phyloP scores from a whole-genome alignment of 257 asterid genomes.

The Apocynum venetum region DNA sequence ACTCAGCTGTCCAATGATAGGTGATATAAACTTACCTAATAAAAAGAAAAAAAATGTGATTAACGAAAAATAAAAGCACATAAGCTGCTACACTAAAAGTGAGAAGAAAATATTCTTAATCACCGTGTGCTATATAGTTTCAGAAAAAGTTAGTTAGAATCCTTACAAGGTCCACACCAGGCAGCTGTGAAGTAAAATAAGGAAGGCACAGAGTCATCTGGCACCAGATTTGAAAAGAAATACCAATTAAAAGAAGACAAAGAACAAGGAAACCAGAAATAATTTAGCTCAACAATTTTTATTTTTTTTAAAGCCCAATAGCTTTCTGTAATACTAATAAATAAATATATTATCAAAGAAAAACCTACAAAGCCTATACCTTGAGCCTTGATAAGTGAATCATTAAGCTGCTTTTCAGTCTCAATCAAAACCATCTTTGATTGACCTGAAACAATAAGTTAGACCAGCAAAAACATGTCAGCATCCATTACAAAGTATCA shows the following conservation, averaged over 20 bases:
- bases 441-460: conserved; percentile 39
- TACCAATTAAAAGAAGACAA: background rate
- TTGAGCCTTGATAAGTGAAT: conserved; percentile 65
- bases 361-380: conserved; percentile 37
- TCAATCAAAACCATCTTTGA: conserved; percentile 70
- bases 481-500: background rate
- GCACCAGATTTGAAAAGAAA: conserved; percentile 25
- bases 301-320: no score
- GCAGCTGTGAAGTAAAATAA: conserved; percentile 92
- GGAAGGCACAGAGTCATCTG: conserved; percentile 84
- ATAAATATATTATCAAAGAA: background rate
- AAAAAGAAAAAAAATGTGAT: background rate
- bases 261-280: background rate
- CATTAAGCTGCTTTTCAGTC: conserved; percentile 73
- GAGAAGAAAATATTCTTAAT: background rate
- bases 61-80: conserved; percentile 2
- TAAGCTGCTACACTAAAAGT: background rate
- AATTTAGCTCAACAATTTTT: background rate
- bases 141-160: background rate
- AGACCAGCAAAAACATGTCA: background rate
- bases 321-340: background rate
- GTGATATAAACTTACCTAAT: conserved; percentile 80
- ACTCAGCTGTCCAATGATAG: conserved; percentile 70
- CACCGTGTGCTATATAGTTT: background rate
- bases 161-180: conserved; percentile 99